Conservation (phyloP, 2,329 filamentous ascomycete species). For the Sphaerulina vaccinii region DNA sequence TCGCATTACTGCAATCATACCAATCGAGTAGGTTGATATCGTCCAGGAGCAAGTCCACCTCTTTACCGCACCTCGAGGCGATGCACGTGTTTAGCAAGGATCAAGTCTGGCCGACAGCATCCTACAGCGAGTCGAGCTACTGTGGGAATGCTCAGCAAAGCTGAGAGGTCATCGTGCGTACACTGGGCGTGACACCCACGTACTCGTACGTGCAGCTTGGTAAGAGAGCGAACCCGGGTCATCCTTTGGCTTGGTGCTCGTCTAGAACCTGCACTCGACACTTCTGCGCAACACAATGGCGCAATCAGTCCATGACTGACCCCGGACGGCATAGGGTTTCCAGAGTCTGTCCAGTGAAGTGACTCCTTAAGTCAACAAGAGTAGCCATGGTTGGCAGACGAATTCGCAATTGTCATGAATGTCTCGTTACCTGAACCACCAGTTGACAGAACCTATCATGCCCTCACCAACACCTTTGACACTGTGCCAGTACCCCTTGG, state of each 20-base stretch:
- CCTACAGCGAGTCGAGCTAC: too few species aligned
- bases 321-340: background rate
- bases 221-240: background rate
- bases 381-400: too few species aligned
- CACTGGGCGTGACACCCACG: background rate
- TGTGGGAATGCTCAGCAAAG: background rate
- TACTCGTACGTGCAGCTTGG: background rate
- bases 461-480: slow-evolving; percentile 63
- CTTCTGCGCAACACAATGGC: background rate
- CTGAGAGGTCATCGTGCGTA: background rate
- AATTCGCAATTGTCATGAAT: too few species aligned
- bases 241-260: background rate
- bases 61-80: too few species aligned
- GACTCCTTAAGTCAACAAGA: background rate
- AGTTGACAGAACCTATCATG: slow-evolving; percentile 66
- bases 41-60: too few species aligned
- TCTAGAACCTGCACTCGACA: background rate
- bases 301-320: background rate
- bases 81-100: too few species aligned
- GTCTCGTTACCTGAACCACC: slow-evolving; percentile 81
- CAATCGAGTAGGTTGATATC: too few species aligned
- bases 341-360: background rate
- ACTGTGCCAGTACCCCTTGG: slow-evolving; percentile 84
- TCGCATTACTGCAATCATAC: too few species aligned
- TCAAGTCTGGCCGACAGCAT: too few species aligned